Percentiles rank a stretch among this genome's conserved stretches.
Evolutionary conservation across 73 alveolate genomes (phyloP).

Genomic region (Tetrahymena malaccensis): DNA sequence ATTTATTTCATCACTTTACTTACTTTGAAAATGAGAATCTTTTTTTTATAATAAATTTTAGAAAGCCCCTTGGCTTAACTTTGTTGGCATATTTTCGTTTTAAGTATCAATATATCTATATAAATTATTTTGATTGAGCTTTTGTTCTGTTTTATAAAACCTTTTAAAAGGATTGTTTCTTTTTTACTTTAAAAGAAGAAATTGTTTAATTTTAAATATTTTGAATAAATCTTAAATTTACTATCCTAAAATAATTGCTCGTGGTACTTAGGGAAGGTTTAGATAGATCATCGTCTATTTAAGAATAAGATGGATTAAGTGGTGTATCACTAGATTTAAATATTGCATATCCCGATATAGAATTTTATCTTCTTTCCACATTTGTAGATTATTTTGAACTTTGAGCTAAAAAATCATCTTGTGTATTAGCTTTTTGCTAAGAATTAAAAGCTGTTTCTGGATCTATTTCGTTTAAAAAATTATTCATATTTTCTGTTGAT

Average conservation of each 20-base stretch:
- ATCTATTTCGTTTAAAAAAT: neutral
- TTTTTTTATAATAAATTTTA: neutral
- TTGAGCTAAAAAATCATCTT: neutral
- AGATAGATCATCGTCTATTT: neutral
- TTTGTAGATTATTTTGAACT: neutral
- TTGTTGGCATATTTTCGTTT: neutral
- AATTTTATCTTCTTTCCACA: neutral
- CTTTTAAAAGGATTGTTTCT: neutral
- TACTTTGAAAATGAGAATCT: neutral
- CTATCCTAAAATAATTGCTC: neutral
- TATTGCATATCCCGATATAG: neutral
- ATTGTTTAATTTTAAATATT: neutral
- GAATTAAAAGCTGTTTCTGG: neutral
- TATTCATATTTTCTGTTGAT: neutral
- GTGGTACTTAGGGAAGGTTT: neutral
- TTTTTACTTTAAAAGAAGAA: neutral
- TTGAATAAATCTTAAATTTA: neutral
- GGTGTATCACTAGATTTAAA: neutral
- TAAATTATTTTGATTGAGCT: neutral
- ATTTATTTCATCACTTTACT: neutral
- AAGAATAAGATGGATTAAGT: neutral
- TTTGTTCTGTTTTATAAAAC: neutral
- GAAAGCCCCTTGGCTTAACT: neutral
- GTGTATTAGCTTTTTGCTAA: neutral
- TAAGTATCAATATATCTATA: neutral